These are phyloP conservation scores for Aspergillus sclerotioniger DNA, from an alignment of 495 filamentous ascomycete genomes.

Conservation along the genomic window DNA sequence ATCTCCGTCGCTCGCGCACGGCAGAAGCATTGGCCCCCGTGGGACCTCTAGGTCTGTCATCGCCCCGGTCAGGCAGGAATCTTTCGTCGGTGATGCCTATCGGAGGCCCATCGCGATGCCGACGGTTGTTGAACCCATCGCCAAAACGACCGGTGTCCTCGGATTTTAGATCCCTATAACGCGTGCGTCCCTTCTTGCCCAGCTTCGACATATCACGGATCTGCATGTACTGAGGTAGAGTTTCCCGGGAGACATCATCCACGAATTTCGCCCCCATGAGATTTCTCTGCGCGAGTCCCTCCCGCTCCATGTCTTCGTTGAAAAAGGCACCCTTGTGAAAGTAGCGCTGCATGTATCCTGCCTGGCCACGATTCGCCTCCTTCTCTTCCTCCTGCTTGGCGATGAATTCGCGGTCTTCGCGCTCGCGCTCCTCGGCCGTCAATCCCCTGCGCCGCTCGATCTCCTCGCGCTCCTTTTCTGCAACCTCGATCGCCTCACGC, in stretches of 20 bases:
- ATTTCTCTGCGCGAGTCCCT: slow-evolving; percentile 72
- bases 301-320: slow-evolving; percentile 70
- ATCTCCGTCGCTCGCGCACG: slow-evolving; percentile 39
- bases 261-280: slow-evolving; percentile 75
- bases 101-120: slow-evolving; percentile 38
- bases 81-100: slow-evolving; percentile 62
- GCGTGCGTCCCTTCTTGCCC: slow-evolving; percentile 87
- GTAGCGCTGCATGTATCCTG: slow-evolving; percentile 92
- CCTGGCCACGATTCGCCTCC: slow-evolving; percentile 78
- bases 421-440: slow-evolving; percentile 79
- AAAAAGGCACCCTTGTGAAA: slow-evolving; percentile 97
- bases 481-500: slow-evolving; percentile 75
- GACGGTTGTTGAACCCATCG: slow-evolving; percentile 51
- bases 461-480: slow-evolving; percentile 85
- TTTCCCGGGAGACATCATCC: slow-evolving; percentile 75
- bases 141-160: slow-evolving; percentile 95
- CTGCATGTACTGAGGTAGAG: slow-evolving; percentile 90
- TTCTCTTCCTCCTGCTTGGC: slow-evolving; percentile 78
- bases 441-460: slow-evolving; percentile 85
- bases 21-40: slow-evolving; percentile 52
- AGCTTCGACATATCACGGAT: slow-evolving; percentile 91
- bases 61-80: slow-evolving; percentile 63
- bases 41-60: slow-evolving; percentile 37
- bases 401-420: slow-evolving; percentile 79
- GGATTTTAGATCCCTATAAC: slow-evolving; percentile 80